Percentiles rank a stretch among this genome's conserved stretches.
phyloP scores from a whole-genome alignment of 164 flowering plant genomes.

The Warburgia ugandensis region DNA sequence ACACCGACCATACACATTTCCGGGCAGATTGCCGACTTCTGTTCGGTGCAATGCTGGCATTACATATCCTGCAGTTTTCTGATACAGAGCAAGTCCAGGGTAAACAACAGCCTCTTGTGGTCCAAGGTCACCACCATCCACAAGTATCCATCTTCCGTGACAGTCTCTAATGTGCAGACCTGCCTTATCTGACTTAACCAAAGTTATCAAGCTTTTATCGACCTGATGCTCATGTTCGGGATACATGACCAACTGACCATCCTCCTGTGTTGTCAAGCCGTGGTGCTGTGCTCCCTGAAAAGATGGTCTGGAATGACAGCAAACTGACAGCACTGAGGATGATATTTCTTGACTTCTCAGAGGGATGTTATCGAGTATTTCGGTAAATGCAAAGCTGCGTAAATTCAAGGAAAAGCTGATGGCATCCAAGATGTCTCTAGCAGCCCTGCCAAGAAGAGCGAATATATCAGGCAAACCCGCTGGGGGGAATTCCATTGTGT shows the following conservation, averaged over 20 bases:
- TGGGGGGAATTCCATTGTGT: constrained; percentile 71
- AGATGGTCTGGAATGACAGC: constrained; percentile 80
- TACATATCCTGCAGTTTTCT: constrained; percentile 91
- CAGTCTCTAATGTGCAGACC: constrained; percentile 78
- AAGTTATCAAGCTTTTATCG: constrained; percentile 72
- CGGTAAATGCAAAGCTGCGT: constrained; percentile 81
- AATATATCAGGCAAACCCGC: constrained; percentile 76
- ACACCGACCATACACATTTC: constrained; percentile 71
- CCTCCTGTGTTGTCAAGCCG: constrained; percentile 63
- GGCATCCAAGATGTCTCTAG: constrained; percentile 82
- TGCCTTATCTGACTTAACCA: constrained; percentile 74
- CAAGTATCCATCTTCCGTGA: constrained; percentile 77
- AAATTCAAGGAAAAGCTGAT: constrained; percentile 75
- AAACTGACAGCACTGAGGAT: constrained; percentile 82
- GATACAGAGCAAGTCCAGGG: constrained; percentile 92
- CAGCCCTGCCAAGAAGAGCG: constrained; percentile 76
- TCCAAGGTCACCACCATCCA: constrained; percentile 87
- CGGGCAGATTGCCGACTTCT: constrained; percentile 51
- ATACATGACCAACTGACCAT: constrained; percentile 65
- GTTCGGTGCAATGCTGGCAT: constrained; percentile 66
- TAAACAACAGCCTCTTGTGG: constrained; percentile 86
- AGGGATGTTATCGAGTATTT: constrained; percentile 90
- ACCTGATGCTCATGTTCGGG: constrained; percentile 74
- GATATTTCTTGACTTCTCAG: constrained; percentile 74
- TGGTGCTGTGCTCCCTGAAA: constrained; percentile 74